A percentile compares a stretch with the other conserved stretches of the same genome.
Conservation (phyloP, 441 rosid species). For the Viola pubescens region DNA sequence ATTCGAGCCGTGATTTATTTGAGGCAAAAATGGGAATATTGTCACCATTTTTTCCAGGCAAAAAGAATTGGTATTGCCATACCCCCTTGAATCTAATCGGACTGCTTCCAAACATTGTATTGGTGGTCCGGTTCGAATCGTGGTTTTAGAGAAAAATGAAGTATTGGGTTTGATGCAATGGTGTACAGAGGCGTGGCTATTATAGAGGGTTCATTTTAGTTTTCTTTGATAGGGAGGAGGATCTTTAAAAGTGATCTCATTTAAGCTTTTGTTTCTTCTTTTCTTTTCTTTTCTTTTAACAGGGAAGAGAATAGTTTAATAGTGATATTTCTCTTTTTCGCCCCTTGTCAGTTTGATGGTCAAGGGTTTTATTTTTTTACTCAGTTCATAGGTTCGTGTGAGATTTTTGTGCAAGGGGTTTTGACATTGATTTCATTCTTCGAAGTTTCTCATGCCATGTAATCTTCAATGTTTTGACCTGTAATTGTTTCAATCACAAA, state of each 20-base stretch:
- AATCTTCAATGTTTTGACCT: slow-evolving; percentile 16
- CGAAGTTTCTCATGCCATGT: slow-evolving; percentile 2
- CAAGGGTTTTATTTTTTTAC: slow-evolving; percentile 8
- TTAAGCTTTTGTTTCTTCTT: slow-evolving; percentile 14
- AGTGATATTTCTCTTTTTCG: too few species aligned
- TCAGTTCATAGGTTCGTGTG: slow-evolving; percentile 15
- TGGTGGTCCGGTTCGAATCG: slow-evolving; percentile 7
- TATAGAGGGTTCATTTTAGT: slow-evolving; percentile 10
- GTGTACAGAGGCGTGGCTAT: slow-evolving; percentile 21
- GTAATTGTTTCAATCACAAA: neutral
- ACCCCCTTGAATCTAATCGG: slow-evolving; percentile 24
- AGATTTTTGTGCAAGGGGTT: slow-evolving; percentile 20
- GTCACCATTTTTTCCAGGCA: slow-evolving; percentile 18
- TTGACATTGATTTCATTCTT: slow-evolving; percentile 4
- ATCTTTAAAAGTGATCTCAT: neutral
- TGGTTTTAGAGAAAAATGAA: slow-evolving; percentile 8
- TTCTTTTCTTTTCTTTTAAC: neutral
- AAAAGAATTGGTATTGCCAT: slow-evolving; percentile 12
- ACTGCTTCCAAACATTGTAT: slow-evolving; percentile 12
- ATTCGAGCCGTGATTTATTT: slow-evolving; percentile 19
- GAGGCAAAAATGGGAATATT: slow-evolving; percentile 16
- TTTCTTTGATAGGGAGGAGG: slow-evolving; percentile 6
- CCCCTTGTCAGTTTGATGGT: neutral
- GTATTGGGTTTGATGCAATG: slow-evolving; percentile 9
- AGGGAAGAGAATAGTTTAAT: too few species aligned